Evolutionary conservation across 805 yeast species (phyloP).

Genomic region (Candida maris): DNA sequence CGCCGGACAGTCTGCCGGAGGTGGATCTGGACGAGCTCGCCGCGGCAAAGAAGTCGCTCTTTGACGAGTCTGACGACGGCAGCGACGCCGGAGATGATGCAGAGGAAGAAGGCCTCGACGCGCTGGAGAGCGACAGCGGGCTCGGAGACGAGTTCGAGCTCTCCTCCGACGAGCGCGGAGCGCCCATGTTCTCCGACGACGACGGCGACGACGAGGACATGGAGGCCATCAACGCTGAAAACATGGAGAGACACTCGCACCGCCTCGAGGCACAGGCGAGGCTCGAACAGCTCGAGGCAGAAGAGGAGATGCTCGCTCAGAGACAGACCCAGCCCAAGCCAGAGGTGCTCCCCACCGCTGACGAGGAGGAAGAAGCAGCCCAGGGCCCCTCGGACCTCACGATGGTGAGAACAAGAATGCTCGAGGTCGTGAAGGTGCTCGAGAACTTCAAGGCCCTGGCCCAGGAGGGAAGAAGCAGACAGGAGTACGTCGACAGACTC

Average conservation of each 20-base stretch:
- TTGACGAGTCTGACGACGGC: slow-evolving; percentile 70
- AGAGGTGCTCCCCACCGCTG: slow-evolving; percentile 65
- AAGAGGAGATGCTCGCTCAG: slow-evolving; percentile 56
- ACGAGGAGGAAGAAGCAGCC: slow-evolving; percentile 55
- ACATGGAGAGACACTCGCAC: slow-evolving; percentile 76
- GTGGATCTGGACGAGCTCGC: slow-evolving; percentile 66
- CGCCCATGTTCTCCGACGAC: slow-evolving; percentile 81
- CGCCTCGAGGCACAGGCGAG: slow-evolving; percentile 57
- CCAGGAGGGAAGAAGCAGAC: slow-evolving; percentile 83
- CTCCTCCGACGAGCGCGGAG: slow-evolving; percentile 48
- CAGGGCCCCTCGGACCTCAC: slow-evolving; percentile 70
- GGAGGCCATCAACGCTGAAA: slow-evolving; percentile 71
- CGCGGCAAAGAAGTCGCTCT: slow-evolving; percentile 68
- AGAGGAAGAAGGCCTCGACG: slow-evolving; percentile 27
- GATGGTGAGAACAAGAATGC: slow-evolving; percentile 85
- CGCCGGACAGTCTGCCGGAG: slow-evolving; percentile 55
- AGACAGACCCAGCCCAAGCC: slow-evolving; percentile 69
- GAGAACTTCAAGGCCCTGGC: slow-evolving; percentile 82
- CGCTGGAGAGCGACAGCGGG: not conserved
- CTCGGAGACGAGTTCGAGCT: slow-evolving; percentile 46
- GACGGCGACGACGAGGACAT: slow-evolving; percentile 60
- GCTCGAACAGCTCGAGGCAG: slow-evolving; percentile 60
- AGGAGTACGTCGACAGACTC: slow-evolving; percentile 75
- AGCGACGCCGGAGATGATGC: slow-evolving; percentile 43
- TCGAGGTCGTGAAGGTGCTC: slow-evolving; percentile 89